phyloP scores from a whole-genome alignment of 2,329 filamentous ascomycete species.

The Aspergillus ochraceus region DNA sequence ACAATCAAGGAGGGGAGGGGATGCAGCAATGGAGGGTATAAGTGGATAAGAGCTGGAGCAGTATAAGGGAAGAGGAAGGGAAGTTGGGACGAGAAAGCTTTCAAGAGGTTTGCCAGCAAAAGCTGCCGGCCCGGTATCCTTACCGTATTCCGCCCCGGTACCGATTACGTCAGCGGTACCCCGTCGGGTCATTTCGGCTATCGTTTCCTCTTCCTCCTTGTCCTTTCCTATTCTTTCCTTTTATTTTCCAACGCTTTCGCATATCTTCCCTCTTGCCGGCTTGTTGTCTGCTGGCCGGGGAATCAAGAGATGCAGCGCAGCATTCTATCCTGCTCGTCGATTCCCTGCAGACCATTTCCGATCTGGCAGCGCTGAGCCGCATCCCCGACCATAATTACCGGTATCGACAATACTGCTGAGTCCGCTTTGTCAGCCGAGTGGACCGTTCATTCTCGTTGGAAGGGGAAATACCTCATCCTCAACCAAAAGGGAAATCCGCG shows the following conservation, averaged over 20 bases:
- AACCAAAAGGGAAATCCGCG: neutral
- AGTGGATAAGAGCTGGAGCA: constrained; percentile 6
- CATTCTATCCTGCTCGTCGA: too few relatives aligned
- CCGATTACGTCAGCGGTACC: constrained; percentile 15
- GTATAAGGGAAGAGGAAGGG: constrained; percentile 20
- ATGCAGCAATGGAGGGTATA: constrained; percentile 20
- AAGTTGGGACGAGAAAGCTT: constrained; percentile 26
- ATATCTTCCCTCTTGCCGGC: too few relatives aligned
- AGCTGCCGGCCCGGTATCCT: constrained; percentile 23
- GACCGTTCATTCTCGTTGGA: neutral
- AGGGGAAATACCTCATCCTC: neutral
- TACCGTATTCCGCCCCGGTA: constrained; percentile 19
- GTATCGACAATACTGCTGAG: constrained; percentile 6
- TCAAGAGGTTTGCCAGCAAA: constrained; percentile 22
- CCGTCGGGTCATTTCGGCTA: constrained; percentile 18
- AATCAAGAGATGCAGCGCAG: too few relatives aligned
- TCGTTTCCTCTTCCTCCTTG: neutral
- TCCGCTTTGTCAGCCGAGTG: neutral
- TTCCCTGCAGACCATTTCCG: too few relatives aligned
- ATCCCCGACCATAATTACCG: neutral
- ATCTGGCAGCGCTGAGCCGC: neutral
- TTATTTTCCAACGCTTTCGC: too few relatives aligned
- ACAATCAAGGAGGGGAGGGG: constrained; percentile 21
- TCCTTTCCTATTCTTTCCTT: too few relatives aligned
- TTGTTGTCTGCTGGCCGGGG: too few relatives aligned